Conservation (phyloP, 768 basidiomycete species). For the Chalciporus sphaerocephalus region DNA sequence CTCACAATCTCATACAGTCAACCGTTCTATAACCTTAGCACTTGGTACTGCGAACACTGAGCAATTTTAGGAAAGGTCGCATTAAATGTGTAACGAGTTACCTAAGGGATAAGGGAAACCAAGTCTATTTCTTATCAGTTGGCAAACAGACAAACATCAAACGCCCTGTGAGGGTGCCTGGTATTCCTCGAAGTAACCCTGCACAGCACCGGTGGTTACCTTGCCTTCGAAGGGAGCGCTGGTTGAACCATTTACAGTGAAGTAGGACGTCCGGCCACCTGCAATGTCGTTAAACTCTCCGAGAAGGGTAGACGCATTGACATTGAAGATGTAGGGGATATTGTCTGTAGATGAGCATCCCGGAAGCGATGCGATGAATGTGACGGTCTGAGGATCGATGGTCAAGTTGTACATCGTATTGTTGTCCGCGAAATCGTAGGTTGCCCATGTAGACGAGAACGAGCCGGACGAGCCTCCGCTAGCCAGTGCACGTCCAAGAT, state of each 20-base stretch:
- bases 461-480: neutral
- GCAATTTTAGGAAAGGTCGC: no score
- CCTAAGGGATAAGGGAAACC: no score
- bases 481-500: constrained; percentile 12
- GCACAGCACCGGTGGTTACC: neutral
- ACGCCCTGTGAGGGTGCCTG: neutral
- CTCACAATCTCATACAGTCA: no score
- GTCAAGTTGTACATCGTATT: neutral
- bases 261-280: constrained; percentile 13
- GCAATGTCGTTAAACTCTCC: constrained; percentile 9
- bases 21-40: no score
- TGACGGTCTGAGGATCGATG: neutral
- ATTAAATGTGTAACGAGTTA: no score
- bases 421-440: constrained; percentile 13
- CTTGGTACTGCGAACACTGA: no score
- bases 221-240: constrained; percentile 1
- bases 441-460: constrained; percentile 9
- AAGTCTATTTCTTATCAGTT: no score
- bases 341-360: constrained; percentile 4
- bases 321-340: constrained; percentile 8
- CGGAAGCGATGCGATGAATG: constrained; percentile 1
- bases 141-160: no score
- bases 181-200: constrained; percentile 7
- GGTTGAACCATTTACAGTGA: constrained; percentile 8
- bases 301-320: neutral